Evolutionary conservation across 805 yeast genomes (phyloP), one percentile per base, ranked within the genome.

Genomic region (Torulaspora indica): DNA sequence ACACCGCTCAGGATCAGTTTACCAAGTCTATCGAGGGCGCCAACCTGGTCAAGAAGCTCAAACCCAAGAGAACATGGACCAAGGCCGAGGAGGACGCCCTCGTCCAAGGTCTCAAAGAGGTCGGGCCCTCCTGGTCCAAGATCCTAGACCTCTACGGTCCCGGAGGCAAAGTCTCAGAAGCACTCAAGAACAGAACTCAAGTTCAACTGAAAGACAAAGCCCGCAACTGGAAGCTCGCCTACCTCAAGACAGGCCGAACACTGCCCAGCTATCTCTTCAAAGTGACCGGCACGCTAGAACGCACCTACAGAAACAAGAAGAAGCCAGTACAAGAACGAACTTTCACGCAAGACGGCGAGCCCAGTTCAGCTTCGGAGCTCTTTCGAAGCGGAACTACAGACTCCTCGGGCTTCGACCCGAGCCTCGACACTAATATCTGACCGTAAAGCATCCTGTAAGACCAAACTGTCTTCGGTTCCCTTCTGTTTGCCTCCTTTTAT

Each of bases 121-220:
- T 82, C 52, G 98, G 98, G 1, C 95, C 98, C 0, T 87, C 84
- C 53, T 93, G 98, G 98, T 74, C 95, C 1, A 85, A 85, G 43
- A 93, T 93, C 41, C 66, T 91, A 37, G 96, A 86, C 56, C 67
- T 85, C n/a, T 85, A 84, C 61, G 98, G 98, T 1, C 85, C 95
- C 3, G 98, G 98, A 7, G 98, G 98, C 3, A 75, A 82, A 36
- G 74, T 84, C 20, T 79, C 82, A 32, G 98, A 93, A 61, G 78
- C 81, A 1, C 72, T 93, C 54, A 91, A 88, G 64, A 85, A 88
- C 61, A 73, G 98, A 60, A 82, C 85, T 3, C 95, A 89, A 57
- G 87, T 91, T 13, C 98, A 93, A 61, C 73, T 93, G 46, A 93
- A 93, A 64, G 98, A 93, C 62, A 93, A 93, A 62, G 98, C 98